Base-by-base conservation (phyloP, 2,329 filamentous ascomycete species). In the Neonectria ditissima region DNA sequence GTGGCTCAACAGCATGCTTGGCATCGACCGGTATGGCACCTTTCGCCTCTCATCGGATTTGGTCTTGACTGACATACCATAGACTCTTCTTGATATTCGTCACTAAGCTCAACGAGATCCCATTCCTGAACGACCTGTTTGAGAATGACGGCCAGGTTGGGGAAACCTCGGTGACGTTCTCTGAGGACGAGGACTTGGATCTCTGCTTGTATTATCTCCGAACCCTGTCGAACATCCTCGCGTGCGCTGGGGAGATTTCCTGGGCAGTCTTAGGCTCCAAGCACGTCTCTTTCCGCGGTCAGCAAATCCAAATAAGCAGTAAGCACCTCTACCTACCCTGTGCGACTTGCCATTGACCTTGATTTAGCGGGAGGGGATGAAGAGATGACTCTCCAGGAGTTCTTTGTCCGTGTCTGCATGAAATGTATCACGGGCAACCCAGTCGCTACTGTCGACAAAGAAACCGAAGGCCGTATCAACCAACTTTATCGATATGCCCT, bases 131-230 rank as follows among this genome's bases (percentile, higher is more conserved):
- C 26, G 62, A 53, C 26, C 39, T 72, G 34, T 54, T 55, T 18
- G 59, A 71, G 18, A 67, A 58, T n/a, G 32, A 59, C 20, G 63
- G 71, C 34, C 61, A 65, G 52, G n/a, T 50, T 32, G 63, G 71
- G 2, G 54, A 72, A 34, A 30, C 58, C n/a, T 30, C 65, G 2
- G 41, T 65, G 4, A 47, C 62, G 0, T 77, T 87, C 62, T 80
- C 79, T 3, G 81, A 83, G 47, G 84, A 88, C 7, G 89, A 93
- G 66, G 92, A 97, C 68, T 83, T 94, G 8, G 91, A 92, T 65
- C 85, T 94, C 60, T 93, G 90, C 65, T 80, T 92, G 3, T 97
- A 97, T 76, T 91, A 95, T 72, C 80, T 97, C 20, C 87, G 88
- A 55, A 91, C 91, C 2, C 77, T 97, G 1, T 89, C 89, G 5